Base-by-base conservation (phyloP, 306 rosid genomes). In the Heteromeles arbutifolia region DNA sequence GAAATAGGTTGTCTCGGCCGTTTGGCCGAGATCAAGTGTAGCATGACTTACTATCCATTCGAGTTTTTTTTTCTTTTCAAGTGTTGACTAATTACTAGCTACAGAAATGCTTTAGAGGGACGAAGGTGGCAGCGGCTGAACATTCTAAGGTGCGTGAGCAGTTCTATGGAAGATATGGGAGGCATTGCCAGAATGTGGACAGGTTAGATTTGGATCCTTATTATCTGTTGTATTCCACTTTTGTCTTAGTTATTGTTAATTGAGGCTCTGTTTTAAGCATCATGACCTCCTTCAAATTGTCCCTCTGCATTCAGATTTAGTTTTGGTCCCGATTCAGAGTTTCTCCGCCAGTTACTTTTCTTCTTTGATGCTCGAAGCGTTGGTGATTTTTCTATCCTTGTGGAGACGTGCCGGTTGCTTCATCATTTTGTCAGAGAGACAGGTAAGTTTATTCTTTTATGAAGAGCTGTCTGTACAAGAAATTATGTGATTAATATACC, bases 81-180 rank as follows among this genome's bases (percentile, higher is more conserved):
- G 44, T 87, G 52, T 80, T 94, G 83, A 88, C 90, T 81, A 72
- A 75, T 85, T 87, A 54, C 84, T 85, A 72, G 82, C 85, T 86
- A 82, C 97, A 95, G 99, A 95, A 89, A 95, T 95, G 97, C 90
- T 92, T 90, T 87, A 92, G 99, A 82, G 99, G 96, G 84, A 89
- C 92, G 80, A 92, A 79, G 85, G 92, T 69, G 69, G 87, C 88
- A 71, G 83, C 82, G 80, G 79, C 81, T 28, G 97, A 82, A 83
- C 90, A 86, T 75, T 87, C 81, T 76, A 88, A 77, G 83, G 74
- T 90, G 75, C 95, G 91, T 69, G 91, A 85, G 80, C 84, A 84
- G 78, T 92, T 95, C 83, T 78, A 74, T 64, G 77, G 61, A 70
- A 79, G 78, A 65, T 88, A 85, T 71, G 97, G 99, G 79, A 84